These are phyloP conservation scores for Vitis hybrid DNA, from an alignment of 177 flowering plant genomes.

Conservation along the genomic window DNA sequence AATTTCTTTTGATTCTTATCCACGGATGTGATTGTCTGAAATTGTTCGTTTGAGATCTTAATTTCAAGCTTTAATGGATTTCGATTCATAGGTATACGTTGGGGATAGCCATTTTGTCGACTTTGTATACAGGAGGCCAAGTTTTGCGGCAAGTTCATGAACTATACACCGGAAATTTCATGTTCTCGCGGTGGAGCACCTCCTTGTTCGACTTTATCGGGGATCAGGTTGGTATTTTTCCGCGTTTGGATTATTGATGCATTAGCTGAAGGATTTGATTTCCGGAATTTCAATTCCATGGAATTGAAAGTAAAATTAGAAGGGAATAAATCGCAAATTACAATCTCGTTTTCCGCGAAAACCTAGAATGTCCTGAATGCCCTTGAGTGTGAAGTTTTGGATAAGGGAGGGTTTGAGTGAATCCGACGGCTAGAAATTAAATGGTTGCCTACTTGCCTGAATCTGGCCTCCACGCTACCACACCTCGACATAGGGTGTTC, in stretches of 20 bases:
- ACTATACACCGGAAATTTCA: slow-evolving; percentile 40
- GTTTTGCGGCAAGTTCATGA: slow-evolving; percentile 45
- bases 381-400: too few species aligned
- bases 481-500: too few species aligned
- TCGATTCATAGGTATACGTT: slow-evolving; percentile 50
- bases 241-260: not conserved
- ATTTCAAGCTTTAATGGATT: not conserved
- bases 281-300: not conserved
- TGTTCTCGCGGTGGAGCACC: slow-evolving; percentile 26
- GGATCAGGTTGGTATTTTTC: slow-evolving; percentile 60
- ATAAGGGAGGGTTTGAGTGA: too few species aligned
- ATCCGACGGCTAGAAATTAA: too few species aligned
- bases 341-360: too few species aligned
- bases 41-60: slow-evolving; percentile 1
- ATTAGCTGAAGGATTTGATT: slow-evolving; percentile 3
- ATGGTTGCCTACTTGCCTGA: too few species aligned
- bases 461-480: too few species aligned
- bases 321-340: too few species aligned
- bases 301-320: too few species aligned
- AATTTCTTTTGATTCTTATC: not conserved
- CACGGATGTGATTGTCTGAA: not conserved
- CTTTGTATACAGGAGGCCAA: slow-evolving; percentile 59
- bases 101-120: slow-evolving; percentile 63
- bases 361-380: too few species aligned
- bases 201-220: slow-evolving; percentile 58